Percentiles rank a stretch among this genome's conserved stretches.
Evolutionary conservation across 176 grass and related monocot genomes (phyloP).

Genomic region (Eremochloa ophiuroides): DNA sequence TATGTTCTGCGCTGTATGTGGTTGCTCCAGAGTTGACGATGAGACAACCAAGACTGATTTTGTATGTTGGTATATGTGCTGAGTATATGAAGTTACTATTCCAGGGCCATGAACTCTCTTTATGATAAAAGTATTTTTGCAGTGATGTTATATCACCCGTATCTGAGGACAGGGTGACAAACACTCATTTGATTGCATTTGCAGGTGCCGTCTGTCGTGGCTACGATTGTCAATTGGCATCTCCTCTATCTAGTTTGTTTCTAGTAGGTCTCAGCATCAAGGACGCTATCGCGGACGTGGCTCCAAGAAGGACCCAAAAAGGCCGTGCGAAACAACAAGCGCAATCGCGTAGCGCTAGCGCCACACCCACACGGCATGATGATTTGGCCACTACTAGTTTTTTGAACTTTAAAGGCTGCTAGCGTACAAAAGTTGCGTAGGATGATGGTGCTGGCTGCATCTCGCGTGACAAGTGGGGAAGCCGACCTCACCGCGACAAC

Average conservation of each 20-base stretch:
- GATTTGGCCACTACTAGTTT: background rate
- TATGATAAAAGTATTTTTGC: background rate
- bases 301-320: too few relatives aligned
- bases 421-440: constrained; percentile 5
- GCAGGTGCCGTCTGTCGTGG: too few relatives aligned
- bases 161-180: background rate
- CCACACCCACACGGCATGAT: background rate
- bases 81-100: background rate
- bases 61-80: background rate
- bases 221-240: background rate
- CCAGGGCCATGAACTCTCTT: background rate
- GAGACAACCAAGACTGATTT: background rate
- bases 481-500: background rate
- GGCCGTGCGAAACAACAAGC: background rate
- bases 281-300: background rate
- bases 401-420: background rate
- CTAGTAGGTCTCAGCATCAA: background rate
- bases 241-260: too few relatives aligned
- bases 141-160: background rate
- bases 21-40: background rate
- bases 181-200: background rate
- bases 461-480: background rate
- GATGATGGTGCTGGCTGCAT: background rate
- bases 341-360: background rate
- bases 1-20: background rate